phyloP scores from a whole-genome alignment of 176 grass and related monocot species.

The Bothriochloa decipiens region DNA sequence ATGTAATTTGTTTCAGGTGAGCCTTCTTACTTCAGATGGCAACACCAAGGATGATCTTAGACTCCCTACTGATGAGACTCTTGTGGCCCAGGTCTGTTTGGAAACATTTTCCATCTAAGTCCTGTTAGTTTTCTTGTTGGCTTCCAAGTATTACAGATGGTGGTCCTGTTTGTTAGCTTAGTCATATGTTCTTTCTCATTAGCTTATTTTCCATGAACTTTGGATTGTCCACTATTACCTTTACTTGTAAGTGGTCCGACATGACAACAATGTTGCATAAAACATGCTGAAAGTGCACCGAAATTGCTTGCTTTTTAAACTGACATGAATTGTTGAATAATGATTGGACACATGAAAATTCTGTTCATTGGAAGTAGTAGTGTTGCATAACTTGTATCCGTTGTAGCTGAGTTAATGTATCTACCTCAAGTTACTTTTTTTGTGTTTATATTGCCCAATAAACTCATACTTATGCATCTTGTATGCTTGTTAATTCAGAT shows the following conservation, averaged over 20 bases:
- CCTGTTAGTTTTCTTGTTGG: not conserved
- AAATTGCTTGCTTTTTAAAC: not conserved
- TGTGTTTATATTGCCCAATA: not conserved
- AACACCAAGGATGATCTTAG: constrained; percentile 91
- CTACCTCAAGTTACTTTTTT: too few relatives aligned
- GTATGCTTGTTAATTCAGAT: constrained; percentile 45
- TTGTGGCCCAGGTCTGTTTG: constrained; percentile 67
- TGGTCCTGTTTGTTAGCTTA: not conserved
- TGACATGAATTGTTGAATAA: not conserved
- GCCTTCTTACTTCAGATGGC: constrained; percentile 82
- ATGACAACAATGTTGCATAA: not conserved
- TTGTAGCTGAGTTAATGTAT: not conserved
- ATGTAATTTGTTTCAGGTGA: constrained; percentile 62
- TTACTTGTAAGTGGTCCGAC: not conserved
- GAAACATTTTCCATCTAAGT: not conserved
- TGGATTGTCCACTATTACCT: rapidly evolving
- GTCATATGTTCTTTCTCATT: not conserved
- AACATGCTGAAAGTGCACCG: not conserved
- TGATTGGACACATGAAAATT: not conserved
- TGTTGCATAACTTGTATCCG: not conserved
- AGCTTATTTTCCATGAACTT: not conserved
- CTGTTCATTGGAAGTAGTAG: not conserved
- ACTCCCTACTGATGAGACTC: constrained; percentile 82
- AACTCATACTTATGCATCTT: not conserved
- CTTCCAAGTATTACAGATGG: not conserved